Conservation (phyloP, 306 rosid genomes). For the Quercus mongolica region DNA sequence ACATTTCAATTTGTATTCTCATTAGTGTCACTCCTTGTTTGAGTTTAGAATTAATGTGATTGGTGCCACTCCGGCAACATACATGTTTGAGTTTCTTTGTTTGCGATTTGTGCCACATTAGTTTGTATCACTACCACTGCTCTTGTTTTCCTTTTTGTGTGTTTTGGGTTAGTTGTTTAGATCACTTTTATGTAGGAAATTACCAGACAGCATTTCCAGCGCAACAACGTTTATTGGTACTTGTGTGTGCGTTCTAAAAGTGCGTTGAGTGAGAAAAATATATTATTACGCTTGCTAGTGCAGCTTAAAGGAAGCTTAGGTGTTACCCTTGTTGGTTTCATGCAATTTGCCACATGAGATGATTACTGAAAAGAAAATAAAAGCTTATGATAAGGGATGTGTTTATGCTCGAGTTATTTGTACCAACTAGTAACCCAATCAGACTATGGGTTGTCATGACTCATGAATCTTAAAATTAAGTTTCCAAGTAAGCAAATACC, state of each 20-base stretch:
- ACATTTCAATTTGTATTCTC: too few species aligned
- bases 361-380: neutral
- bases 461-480: neutral
- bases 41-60: too few species aligned
- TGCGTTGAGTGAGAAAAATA: neutral
- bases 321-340: neutral
- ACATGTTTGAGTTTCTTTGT: too few species aligned
- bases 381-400: neutral
- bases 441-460: neutral
- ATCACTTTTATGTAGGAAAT: too few species aligned
- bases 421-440: neutral
- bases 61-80: too few species aligned
- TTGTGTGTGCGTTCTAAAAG: neutral
- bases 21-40: too few species aligned
- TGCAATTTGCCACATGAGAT: neutral
- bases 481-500: neutral
- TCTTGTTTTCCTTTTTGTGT: too few species aligned
- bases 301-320: neutral
- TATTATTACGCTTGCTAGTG: neutral
- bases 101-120: too few species aligned
- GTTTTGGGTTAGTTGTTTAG: too few species aligned
- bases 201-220: too few species aligned
- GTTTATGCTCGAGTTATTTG: neutral
- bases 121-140: too few species aligned
- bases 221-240: neutral